Conservation (phyloP, 2,329 filamentous ascomycete genomes). For the Mycosphaerelloides madeirae region DNA sequence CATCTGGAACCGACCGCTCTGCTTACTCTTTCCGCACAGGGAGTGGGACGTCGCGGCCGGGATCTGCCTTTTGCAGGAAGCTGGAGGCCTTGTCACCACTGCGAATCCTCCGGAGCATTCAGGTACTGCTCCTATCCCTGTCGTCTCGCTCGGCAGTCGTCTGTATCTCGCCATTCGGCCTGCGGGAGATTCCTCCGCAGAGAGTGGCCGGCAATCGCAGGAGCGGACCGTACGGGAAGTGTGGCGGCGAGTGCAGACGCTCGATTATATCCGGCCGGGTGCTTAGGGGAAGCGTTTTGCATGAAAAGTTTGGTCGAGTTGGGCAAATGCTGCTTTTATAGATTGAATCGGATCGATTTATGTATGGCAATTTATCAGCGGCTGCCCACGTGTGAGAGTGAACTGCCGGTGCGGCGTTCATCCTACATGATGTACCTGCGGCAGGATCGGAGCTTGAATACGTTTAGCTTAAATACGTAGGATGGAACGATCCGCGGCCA, state of each 20-base stretch:
- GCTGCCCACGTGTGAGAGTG: no score
- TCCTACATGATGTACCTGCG: no score
- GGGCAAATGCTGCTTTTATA: no score
- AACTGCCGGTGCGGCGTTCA: no score
- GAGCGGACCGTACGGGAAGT: slow-evolving; percentile 67
- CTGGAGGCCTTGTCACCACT: slow-evolving; percentile 68
- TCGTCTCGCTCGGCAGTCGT: slow-evolving; percentile 60
- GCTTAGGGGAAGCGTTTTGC: slow-evolving; percentile 20
- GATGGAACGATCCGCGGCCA: no score
- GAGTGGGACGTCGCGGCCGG: slow-evolving; percentile 79
- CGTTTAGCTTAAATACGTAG: no score
- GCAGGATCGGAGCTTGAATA: no score
- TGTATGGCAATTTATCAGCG: no score
- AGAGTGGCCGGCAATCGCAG: slow-evolving; percentile 63
- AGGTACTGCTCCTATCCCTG: slow-evolving; percentile 53
- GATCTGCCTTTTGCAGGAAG: slow-evolving; percentile 67
- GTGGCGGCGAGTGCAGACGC: slow-evolving; percentile 61
- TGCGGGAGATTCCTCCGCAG: slow-evolving; percentile 56
- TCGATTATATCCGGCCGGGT: slow-evolving; percentile 65
- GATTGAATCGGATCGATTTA: no score
- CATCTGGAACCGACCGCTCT: neutral
- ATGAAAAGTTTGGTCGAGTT: no score
- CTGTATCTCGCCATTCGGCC: slow-evolving; percentile 69
- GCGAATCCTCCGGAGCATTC: slow-evolving; percentile 63
- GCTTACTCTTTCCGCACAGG: slow-evolving; percentile 15